phyloP scores from a whole-genome alignment of 768 basidiomycete genomes.

The Termitomyces sp. region DNA sequence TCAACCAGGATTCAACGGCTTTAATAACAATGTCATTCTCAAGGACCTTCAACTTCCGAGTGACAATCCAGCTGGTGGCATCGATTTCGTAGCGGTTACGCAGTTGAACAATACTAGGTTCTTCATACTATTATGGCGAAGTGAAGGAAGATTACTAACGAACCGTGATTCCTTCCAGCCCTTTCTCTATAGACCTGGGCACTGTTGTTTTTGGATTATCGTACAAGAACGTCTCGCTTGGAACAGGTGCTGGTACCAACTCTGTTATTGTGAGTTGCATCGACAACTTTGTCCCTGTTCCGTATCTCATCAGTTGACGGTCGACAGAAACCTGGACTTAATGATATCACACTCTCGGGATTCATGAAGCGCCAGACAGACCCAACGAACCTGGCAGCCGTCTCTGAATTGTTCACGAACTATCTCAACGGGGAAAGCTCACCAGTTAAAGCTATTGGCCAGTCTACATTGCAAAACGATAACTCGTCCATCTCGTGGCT shows the following conservation, averaged over 20 bases:
- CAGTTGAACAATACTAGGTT: constrained; percentile 57
- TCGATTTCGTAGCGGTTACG: constrained; percentile 59
- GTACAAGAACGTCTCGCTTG: constrained; percentile 55
- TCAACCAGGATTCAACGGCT: constrained; percentile 53
- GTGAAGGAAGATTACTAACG: background rate
- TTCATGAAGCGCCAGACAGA: constrained; percentile 50
- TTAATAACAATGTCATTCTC: constrained; percentile 51
- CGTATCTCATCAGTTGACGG: constrained; percentile 1
- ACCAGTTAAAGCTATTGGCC: constrained; percentile 55
- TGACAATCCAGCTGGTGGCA: constrained; percentile 64
- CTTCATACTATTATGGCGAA: background rate
- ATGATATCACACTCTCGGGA: constrained; percentile 57
- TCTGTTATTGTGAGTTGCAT: constrained; percentile 45
- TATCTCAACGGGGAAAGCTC: constrained; percentile 65
- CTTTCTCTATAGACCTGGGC: constrained; percentile 67
- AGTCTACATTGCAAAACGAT: constrained; percentile 54
- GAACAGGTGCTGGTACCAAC: constrained; percentile 48
- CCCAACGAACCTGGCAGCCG: constrained; percentile 36
- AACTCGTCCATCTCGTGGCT: constrained; percentile 64
- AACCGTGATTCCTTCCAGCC: constrained; percentile 29
- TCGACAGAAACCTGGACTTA: constrained; percentile 45
- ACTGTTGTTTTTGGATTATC: constrained; percentile 59
- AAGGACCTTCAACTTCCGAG: constrained; percentile 61
- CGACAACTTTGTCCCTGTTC: constrained; percentile 1
- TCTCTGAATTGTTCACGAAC: constrained; percentile 65